These are phyloP conservation scores for Acanthamoeba lenticulata DNA, from an alignment of 208 protist genomes.

Conservation along the genomic window DNA sequence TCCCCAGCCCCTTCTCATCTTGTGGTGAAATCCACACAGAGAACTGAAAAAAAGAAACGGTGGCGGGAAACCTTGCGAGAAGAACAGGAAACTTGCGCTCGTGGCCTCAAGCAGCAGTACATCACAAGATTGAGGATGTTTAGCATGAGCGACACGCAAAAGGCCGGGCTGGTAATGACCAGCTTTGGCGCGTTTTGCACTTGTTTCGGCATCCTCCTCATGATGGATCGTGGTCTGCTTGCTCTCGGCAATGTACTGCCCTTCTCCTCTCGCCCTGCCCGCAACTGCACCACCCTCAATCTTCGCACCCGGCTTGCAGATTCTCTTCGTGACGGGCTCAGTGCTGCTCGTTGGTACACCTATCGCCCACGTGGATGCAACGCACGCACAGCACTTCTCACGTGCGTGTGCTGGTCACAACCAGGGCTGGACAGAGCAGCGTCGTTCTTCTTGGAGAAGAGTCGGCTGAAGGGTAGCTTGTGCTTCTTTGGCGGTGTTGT, in stretches of 20 bases:
- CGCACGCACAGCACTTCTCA: conserved; percentile 21
- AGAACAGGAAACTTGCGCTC: too few species aligned
- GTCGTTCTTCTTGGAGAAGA: conserved; percentile 82
- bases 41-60: background rate
- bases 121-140: too few species aligned
- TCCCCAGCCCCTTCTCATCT: too few species aligned
- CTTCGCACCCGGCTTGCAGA: conserved; percentile 39
- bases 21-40: background rate
- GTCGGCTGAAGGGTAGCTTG: conserved; percentile 78
- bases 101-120: too few species aligned
- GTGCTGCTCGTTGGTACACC: conserved; percentile 78
- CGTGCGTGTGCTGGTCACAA: background rate
- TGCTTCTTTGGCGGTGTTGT: conserved; percentile 83
- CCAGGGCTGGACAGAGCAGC: background rate
- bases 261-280: too few species aligned
- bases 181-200: conserved; percentile 82
- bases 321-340: conserved; percentile 84
- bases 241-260: conserved; percentile 84
- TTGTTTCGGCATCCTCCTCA: conserved; percentile 82
- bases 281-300: background rate
- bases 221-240: conserved; percentile 85
- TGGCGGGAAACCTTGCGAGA: background rate
- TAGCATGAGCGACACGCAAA: conserved; percentile 53
- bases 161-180: conserved; percentile 85
- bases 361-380: background rate